These are phyloP conservation scores for Thinopyrum elongatum DNA, from an alignment of 176 grass and related monocot genomes.

Conservation along the genomic window DNA sequence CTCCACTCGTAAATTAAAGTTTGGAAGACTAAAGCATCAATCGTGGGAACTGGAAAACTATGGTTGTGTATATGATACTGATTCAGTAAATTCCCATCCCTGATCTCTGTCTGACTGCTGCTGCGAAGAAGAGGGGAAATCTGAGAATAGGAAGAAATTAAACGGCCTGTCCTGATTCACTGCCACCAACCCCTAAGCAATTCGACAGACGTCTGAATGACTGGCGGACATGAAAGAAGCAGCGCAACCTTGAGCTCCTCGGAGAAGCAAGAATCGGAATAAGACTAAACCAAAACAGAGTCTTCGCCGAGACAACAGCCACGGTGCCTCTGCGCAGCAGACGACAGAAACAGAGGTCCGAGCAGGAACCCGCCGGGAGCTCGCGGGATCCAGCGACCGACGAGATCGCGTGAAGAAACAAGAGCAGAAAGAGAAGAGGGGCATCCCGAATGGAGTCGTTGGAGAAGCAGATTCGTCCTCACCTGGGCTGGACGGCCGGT, in stretches of 20 bases:
- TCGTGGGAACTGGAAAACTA: neutral
- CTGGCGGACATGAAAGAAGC: neutral
- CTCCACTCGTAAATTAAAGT: too few species aligned
- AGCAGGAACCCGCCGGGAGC: neutral
- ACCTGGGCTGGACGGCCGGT: conserved; percentile 56
- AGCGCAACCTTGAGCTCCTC: neutral
- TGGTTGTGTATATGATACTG: neutral
- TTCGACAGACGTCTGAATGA: too few species aligned
- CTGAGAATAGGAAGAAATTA: neutral
- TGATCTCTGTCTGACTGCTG: neutral
- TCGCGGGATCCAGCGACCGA: neutral
- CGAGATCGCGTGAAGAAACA: neutral
- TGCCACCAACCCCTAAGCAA: neutral
- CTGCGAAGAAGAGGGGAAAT: neutral
- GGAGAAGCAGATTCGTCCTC: neutral
- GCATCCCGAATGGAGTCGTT: neutral
- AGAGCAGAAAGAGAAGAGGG: neutral
- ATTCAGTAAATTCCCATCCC: neutral
- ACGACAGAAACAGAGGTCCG: neutral
- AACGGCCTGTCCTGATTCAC: neutral
- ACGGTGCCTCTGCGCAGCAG: neutral
- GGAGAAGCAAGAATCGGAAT: neutral
- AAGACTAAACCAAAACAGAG: neutral
- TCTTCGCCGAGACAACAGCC: neutral
- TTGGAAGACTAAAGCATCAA: too few species aligned